A percentile compares a stretch with the other conserved stretches of the same genome.
These are phyloP conservation scores for Aspergillus sergii DNA, from an alignment of 2,329 filamentous ascomycete species.

Conservation along the genomic window DNA sequence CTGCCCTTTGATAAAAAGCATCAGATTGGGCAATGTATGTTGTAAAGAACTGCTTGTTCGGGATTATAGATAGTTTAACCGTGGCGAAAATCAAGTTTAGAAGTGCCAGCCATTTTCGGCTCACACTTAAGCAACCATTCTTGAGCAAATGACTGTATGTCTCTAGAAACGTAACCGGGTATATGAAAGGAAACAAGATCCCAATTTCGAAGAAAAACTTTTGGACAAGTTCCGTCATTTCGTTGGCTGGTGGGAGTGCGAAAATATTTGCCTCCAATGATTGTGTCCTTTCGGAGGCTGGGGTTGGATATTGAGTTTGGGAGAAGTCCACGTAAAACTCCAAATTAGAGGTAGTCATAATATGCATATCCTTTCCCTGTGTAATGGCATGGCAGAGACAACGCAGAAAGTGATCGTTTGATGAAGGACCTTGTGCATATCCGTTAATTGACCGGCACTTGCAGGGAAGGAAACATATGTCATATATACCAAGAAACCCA, in stretches of 20 bases:
- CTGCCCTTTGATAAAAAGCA: background rate
- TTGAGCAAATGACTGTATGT: constrained; percentile 26
- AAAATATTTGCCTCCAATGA: constrained; percentile 23
- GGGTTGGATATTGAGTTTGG: background rate
- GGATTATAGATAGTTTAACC: background rate
- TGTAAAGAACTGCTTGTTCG: background rate
- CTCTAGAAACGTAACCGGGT: constrained; percentile 27
- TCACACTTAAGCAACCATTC: constrained; percentile 25
- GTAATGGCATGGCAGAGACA: background rate
- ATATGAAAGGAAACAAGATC: constrained; percentile 33
- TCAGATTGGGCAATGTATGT: background rate
- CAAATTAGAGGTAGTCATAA: background rate
- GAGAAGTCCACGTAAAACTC: background rate
- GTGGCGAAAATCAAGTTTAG: constrained; percentile 36
- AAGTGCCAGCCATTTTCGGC: constrained; percentile 35
- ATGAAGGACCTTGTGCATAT: background rate
- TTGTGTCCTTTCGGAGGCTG: background rate
- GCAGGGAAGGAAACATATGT: background rate
- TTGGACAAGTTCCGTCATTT: constrained; percentile 22
- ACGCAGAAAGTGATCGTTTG: background rate
- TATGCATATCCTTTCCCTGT: background rate
- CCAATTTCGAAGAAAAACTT: constrained; percentile 31
- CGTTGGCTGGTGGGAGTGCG: constrained; percentile 15
- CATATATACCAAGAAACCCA: constrained; percentile 40
- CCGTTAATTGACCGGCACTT: background rate